Percentiles rank a stretch among this genome's conserved stretches.
These are phyloP conservation scores for Boletus reticuloceps DNA, from an alignment of 768 basidiomycete species.

Conservation along the genomic window DNA sequence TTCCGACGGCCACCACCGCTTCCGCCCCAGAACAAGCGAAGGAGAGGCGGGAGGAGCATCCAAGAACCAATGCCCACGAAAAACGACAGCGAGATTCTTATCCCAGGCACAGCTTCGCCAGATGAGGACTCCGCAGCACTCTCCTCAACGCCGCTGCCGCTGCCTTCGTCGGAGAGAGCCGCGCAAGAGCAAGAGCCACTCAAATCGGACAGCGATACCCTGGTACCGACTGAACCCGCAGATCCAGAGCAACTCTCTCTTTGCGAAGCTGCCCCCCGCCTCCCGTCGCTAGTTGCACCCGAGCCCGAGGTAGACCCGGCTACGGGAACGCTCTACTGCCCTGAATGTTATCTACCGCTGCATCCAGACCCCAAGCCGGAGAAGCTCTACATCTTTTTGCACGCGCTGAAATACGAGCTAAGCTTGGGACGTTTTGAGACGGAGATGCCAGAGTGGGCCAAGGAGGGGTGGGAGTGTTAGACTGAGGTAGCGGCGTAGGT, in stretches of 20 bases:
- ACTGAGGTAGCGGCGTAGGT: not conserved
- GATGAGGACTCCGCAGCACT: not conserved
- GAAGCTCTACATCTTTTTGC: conserved; percentile 91
- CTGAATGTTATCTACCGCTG: conserved; percentile 88
- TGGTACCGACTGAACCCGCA: not conserved
- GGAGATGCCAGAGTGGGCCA: conserved; percentile 88
- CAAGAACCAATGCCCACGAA: conserved; percentile 9
- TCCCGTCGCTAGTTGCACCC: conserved; percentile 20
- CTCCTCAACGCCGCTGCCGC: not conserved
- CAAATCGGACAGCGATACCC: not conserved
- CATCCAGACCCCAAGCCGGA: conserved; percentile 93
- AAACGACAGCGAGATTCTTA: not conserved
- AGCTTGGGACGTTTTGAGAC: conserved; percentile 82
- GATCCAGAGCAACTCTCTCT: conserved; percentile 34
- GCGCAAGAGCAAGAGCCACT: not conserved
- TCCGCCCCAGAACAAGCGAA: conserved; percentile 59
- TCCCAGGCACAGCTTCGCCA: not conserved
- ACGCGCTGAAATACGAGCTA: conserved; percentile 83
- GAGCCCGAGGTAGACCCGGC: conserved; percentile 35
- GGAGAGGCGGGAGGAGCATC: conserved; percentile 47
- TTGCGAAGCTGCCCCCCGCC: conserved; percentile 48
- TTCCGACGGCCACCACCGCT: conserved; percentile 34
- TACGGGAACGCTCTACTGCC: conserved; percentile 65
- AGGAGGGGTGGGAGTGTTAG: conserved; percentile 59
- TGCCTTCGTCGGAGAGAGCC: not conserved